These are phyloP conservation scores for Hydrangea macrophylla DNA, from an alignment of 148 eudicot genomes.

Conservation along the genomic window DNA sequence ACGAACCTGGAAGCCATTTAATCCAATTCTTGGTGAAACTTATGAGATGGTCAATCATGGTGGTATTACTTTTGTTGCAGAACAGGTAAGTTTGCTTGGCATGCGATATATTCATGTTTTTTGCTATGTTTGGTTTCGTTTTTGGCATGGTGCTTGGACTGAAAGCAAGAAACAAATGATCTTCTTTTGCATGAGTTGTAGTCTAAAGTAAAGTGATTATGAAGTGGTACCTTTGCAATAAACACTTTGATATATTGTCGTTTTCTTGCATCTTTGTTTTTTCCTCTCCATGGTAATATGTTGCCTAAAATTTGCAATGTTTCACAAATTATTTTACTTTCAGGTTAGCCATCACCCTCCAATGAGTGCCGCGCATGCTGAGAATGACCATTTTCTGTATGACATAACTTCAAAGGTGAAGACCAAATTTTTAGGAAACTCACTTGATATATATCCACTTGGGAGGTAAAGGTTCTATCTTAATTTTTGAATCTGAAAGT, in stretches of 20 bases:
- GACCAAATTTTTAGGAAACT: constrained; percentile 91
- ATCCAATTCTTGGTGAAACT: constrained; percentile 99
- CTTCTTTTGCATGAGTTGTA: neutral
- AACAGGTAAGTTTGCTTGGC: constrained; percentile 58
- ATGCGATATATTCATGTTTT: neutral
- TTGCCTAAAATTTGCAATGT: neutral
- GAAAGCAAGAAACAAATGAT: neutral
- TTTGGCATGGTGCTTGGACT: neutral
- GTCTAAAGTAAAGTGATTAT: neutral
- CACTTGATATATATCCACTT: constrained; percentile 89
- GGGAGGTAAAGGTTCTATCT: constrained; percentile 62
- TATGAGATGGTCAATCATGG: constrained; percentile 89
- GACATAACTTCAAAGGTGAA: constrained; percentile 95
- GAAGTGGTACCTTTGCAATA: neutral
- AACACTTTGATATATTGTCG: neutral
- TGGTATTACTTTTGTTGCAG: constrained; percentile 80
- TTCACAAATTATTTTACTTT: neutral
- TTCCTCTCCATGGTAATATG: neutral
- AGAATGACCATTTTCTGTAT: constrained; percentile 83
- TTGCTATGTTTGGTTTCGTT: neutral
- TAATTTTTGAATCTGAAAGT: neutral
- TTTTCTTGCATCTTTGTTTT: neutral
- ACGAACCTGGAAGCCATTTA: constrained; percentile 99
- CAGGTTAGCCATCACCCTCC: constrained; percentile 99
- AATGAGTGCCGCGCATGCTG: constrained; percentile 95